Conservation (phyloP, 139 green algal genomes). For the Chloropicon primus region DNA sequence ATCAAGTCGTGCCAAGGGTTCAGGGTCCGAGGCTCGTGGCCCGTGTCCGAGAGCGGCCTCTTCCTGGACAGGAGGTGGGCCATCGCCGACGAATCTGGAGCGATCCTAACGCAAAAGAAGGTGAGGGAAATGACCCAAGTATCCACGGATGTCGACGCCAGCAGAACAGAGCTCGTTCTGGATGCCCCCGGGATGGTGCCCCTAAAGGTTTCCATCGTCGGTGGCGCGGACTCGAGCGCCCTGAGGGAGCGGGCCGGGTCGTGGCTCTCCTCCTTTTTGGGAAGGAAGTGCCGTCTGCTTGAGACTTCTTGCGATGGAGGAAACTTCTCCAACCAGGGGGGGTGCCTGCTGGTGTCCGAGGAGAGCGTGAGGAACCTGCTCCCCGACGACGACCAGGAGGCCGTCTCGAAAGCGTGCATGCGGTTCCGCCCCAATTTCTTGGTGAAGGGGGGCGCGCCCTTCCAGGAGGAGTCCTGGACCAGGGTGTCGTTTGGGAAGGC, state of each 20-base stretch:
- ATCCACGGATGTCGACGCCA: conserved; percentile 27
- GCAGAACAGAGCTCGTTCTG: conserved; percentile 2
- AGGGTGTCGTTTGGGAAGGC: too few relatives aligned
- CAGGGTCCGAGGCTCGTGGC: conserved; percentile 30
- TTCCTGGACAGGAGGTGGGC: conserved; percentile 72
- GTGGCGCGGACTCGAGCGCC: background rate
- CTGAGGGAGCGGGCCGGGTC: background rate
- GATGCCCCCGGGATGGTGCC: background rate
- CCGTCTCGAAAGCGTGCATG: background rate
- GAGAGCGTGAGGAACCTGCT: conserved; percentile 43
- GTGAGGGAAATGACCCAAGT: conserved; percentile 47
- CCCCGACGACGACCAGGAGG: background rate
- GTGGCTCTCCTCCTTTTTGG: conserved; percentile 1
- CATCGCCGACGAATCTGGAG: conserved; percentile 31
- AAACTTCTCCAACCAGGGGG: conserved; percentile 69
- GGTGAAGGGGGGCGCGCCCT: background rate
- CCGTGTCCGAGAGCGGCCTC: conserved; percentile 49
- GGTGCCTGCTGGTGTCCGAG: conserved; percentile 48
- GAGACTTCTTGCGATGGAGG: background rate
- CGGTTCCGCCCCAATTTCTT: background rate
- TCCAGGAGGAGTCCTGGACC: background rate
- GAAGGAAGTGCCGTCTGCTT: background rate
- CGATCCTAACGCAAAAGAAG: background rate
- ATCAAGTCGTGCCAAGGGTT: conserved; percentile 71
- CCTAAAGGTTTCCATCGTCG: background rate